phyloP scores from a whole-genome alignment of 1,284 basidiomycete genomes.

The Erythrobasidium hasegawianum region DNA sequence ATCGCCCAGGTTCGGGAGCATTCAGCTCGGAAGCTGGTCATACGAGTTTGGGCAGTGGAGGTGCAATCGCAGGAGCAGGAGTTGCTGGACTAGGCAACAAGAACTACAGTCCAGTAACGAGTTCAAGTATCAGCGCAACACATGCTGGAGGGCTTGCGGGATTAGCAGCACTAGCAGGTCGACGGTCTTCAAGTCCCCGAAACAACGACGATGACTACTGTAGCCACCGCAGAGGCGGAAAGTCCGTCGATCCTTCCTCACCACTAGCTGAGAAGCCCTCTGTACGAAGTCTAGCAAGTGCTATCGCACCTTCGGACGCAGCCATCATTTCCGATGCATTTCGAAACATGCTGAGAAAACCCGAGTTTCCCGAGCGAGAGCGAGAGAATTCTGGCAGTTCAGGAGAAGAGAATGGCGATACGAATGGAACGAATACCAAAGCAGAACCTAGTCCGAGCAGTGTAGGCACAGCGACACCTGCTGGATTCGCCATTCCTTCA shows the following conservation, averaged over 20 bases:
- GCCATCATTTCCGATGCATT: conserved; percentile 84
- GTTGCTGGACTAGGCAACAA: not conserved
- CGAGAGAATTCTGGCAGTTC: not conserved
- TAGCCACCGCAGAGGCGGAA: too few relatives aligned
- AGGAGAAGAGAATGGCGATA: not conserved
- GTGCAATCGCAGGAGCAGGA: too few relatives aligned
- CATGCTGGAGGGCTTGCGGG: too few relatives aligned
- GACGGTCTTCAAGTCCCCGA: not conserved
- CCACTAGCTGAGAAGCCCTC: conserved; percentile 17
- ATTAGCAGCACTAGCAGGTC: not conserved
- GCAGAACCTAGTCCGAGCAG: conserved; percentile 12
- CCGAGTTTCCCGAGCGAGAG: conserved; percentile 57
- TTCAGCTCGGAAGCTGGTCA: not conserved
- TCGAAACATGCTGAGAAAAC: conserved; percentile 72
- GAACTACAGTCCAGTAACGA: not conserved
- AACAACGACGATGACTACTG: too few relatives aligned
- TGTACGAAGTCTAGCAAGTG: conserved; percentile 10
- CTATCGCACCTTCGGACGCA: conserved; percentile 61
- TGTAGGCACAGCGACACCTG: conserved; percentile 15
- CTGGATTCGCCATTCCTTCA: conserved; percentile 9
- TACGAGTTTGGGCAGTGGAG: too few relatives aligned
- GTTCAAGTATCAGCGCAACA: not conserved
- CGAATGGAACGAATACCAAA: not conserved
- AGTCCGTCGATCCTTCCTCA: too few relatives aligned
- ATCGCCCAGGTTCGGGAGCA: conserved; percentile 7